phyloP scores from a whole-genome alignment of 805 yeast species.

The Priceomyces carsonii region DNA sequence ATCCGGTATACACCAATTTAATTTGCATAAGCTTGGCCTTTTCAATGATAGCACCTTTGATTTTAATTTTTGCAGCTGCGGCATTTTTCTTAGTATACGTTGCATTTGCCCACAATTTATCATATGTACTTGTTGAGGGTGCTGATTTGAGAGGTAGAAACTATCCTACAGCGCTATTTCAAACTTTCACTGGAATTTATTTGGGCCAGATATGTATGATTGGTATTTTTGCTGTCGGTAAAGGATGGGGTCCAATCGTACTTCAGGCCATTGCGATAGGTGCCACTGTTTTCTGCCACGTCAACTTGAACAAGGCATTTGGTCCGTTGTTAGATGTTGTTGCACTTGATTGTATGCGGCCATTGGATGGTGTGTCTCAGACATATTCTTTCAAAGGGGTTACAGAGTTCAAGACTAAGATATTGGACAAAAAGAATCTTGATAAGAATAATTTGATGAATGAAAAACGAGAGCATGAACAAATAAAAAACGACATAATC shows the following conservation, averaged over 20 bases:
- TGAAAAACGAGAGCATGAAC: slow-evolving; percentile 12
- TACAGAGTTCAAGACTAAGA: slow-evolving; percentile 34
- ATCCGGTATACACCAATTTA: slow-evolving; percentile 74
- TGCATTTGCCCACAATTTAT: slow-evolving; percentile 75
- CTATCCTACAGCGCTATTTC: slow-evolving; percentile 88
- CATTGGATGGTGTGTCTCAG: slow-evolving; percentile 66
- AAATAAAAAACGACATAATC: slow-evolving; percentile 4
- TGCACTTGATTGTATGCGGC: slow-evolving; percentile 74
- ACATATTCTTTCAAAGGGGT: slow-evolving; percentile 55
- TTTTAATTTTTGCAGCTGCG: slow-evolving; percentile 68
- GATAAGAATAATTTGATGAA: slow-evolving; percentile 9
- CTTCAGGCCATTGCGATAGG: slow-evolving; percentile 67
- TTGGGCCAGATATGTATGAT: slow-evolving; percentile 83
- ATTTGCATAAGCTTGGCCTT: slow-evolving; percentile 69
- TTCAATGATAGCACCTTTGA: slow-evolving; percentile 78
- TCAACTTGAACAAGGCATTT: slow-evolving; percentile 65
- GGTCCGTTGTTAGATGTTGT: slow-evolving; percentile 56
- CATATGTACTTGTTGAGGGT: slow-evolving; percentile 66
- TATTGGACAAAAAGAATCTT: slow-evolving; percentile 21
- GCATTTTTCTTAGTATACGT: slow-evolving; percentile 74
- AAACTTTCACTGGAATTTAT: slow-evolving; percentile 85
- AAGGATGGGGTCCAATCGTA: slow-evolving; percentile 93
- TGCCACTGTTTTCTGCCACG: slow-evolving; percentile 68
- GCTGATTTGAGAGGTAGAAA: slow-evolving; percentile 78
- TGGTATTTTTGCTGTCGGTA: slow-evolving; percentile 86